Evolutionary conservation across 2,329 filamentous ascomycete genomes (phyloP).

Genomic region (Trichoderma sp.): DNA sequence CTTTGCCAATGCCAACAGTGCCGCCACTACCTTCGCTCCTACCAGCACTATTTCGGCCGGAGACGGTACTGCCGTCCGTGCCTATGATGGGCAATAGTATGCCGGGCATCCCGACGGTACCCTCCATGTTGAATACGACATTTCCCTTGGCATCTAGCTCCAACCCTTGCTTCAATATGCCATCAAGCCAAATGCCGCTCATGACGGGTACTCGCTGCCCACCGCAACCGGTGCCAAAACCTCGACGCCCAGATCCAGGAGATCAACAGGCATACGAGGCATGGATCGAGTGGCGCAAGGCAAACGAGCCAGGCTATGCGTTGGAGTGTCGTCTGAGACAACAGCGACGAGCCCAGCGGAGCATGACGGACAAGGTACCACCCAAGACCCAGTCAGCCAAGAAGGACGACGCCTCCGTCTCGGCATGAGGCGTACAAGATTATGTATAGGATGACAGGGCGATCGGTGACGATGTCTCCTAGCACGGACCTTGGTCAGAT

Average conservation of each 20-base stretch:
- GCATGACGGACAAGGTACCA: conserved; percentile 8
- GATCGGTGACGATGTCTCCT: neutral
- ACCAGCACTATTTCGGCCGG: neutral
- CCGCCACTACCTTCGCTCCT: neutral
- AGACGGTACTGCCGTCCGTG: conserved; percentile 7
- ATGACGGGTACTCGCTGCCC: neutral
- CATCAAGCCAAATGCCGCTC: neutral
- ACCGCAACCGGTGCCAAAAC: conserved; percentile 39
- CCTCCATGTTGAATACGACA: neutral
- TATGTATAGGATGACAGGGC: neutral
- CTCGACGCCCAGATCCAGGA: conserved; percentile 39
- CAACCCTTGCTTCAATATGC: neutral
- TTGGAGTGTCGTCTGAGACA: conserved; percentile 46
- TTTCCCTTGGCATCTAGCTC: neutral
- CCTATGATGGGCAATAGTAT: neutral
- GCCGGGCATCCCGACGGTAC: neutral
- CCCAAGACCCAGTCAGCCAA: conserved; percentile 5
- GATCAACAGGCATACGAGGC: conserved; percentile 48
- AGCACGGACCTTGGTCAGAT: neutral
- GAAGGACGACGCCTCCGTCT: neutral
- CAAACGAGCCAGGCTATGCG: conserved; percentile 48
- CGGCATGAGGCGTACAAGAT: neutral
- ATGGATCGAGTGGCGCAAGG: conserved; percentile 50
- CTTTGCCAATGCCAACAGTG: neutral
- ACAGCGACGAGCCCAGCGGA: conserved; percentile 37